phyloP scores from a whole-genome alignment of 192 early-diverging fungal genomes.

The Coemansia sp. region DNA sequence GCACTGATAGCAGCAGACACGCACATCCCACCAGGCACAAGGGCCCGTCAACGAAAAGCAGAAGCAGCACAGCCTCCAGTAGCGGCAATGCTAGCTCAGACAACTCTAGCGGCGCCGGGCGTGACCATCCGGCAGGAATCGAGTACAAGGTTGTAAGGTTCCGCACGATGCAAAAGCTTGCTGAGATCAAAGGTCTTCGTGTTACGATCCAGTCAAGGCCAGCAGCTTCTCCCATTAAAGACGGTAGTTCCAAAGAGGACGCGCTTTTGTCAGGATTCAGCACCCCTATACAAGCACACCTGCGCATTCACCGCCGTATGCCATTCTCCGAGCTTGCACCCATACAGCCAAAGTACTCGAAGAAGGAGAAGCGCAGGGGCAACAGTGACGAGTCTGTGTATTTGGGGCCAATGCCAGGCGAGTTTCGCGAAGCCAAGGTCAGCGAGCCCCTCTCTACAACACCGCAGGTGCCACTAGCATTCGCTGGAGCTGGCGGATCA shows the following conservation, averaged over 20 bases:
- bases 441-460: background rate
- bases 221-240: background rate
- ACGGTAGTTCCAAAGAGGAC: background rate
- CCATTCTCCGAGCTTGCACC: conserved; percentile 54
- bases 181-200: conserved; percentile 36
- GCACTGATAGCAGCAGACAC: background rate
- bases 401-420: conserved; percentile 56
- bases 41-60: background rate
- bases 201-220: conserved; percentile 15
- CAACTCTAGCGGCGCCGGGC: conserved; percentile 13
- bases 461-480: background rate
- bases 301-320: conserved; percentile 52
- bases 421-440: conserved; percentile 41
- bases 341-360: conserved; percentile 19
- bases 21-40: background rate
- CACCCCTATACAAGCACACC: conserved; percentile 34
- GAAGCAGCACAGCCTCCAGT: conserved; percentile 10
- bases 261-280: conserved; percentile 38
- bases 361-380: background rate
- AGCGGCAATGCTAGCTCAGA: conserved; percentile 19
- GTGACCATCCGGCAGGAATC: conserved; percentile 39
- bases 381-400: conserved; percentile 35
- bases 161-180: conserved; percentile 43
- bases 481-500: background rate
- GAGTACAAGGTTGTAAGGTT: conserved; percentile 51